Conservation (phyloP, 768 basidiomycete species). For the Boletales sp. region DNA sequence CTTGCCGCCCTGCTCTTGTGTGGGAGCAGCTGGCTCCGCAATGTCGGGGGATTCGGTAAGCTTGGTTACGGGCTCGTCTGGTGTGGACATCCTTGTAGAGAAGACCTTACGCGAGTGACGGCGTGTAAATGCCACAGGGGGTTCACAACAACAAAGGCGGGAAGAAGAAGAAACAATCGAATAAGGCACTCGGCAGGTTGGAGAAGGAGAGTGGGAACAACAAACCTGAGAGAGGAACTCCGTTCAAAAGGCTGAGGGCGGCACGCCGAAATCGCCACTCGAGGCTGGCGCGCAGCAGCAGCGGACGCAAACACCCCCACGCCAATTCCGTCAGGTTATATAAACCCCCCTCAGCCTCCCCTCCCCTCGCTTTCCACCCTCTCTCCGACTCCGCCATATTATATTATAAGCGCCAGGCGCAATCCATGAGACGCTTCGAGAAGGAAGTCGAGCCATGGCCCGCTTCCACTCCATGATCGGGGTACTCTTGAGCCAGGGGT, state of each 20-base stretch:
- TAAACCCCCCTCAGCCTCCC: conserved; percentile 8
- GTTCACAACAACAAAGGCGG: not conserved
- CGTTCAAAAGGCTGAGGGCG: not conserved
- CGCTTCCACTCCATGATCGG: not conserved
- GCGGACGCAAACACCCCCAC: not conserved
- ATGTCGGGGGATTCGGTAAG: not conserved
- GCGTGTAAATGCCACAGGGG: not conserved
- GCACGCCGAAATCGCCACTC: not conserved
- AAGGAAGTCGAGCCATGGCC: not conserved
- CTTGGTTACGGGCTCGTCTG: conserved; percentile 3
- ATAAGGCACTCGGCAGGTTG: not conserved
- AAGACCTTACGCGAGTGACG: not conserved
- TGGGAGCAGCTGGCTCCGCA: not conserved
- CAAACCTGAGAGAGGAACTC: no score
- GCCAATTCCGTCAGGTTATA: conserved; percentile 15
- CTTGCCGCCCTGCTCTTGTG: conserved; percentile 1
- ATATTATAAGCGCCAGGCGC: conserved; percentile 11
- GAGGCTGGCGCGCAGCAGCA: not conserved
- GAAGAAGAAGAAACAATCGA: not conserved
- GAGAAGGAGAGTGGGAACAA: not conserved
- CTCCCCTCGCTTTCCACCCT: conserved; percentile 10
- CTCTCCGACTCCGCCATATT: conserved; percentile 19
- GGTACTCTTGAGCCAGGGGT: not conserved
- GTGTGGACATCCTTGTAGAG: conserved; percentile 11
- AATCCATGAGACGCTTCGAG: conserved; percentile 11